A percentile compares a stretch with the other conserved stretches of the same genome.
phyloP scores from a whole-genome alignment of 169 alveolate genomes.

The Babesia ovis region DNA sequence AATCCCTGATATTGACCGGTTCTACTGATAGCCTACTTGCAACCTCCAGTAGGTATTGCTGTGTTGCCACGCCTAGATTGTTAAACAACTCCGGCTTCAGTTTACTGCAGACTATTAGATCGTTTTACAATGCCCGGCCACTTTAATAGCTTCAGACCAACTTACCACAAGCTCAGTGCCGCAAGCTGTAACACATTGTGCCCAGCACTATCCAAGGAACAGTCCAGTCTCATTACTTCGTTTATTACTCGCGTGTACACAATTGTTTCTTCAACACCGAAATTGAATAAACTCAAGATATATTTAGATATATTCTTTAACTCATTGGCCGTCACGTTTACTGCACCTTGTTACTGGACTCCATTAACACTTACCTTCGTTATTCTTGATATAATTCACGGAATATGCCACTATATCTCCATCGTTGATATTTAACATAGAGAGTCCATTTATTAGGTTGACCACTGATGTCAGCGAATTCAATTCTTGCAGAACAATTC shows the following conservation, averaged over 20 bases:
- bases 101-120: background rate
- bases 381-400: background rate
- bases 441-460: background rate
- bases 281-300: background rate
- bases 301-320: background rate
- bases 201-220: background rate
- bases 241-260: background rate
- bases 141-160: background rate
- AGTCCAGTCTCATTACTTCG: constrained; percentile 19
- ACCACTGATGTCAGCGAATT: background rate
- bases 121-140: background rate
- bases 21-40: background rate
- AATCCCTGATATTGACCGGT: background rate
- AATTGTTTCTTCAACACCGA: background rate
- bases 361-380: background rate
- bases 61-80: background rate
- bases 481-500: background rate
- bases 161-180: constrained; percentile 4
- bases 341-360: background rate
- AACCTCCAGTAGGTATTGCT: constrained; percentile 1
- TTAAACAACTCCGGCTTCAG: background rate
- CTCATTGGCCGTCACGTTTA: background rate
- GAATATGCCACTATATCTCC: background rate
- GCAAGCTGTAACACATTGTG: background rate
- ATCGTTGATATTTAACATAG: background rate